Conservation (phyloP, 2,329 filamentous ascomycete species). For the Colletotrichum lupini region DNA sequence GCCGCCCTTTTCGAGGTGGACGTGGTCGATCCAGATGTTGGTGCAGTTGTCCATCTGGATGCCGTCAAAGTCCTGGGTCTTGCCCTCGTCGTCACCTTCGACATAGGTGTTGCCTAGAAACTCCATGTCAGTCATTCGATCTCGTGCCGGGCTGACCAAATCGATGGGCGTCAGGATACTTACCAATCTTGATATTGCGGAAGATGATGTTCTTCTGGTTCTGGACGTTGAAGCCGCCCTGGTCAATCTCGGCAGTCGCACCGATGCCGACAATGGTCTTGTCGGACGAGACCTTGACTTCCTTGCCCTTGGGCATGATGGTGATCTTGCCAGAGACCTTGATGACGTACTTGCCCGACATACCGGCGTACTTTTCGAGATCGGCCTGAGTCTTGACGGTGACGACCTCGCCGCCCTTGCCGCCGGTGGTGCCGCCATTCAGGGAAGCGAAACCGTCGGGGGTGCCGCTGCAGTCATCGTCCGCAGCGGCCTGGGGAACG, state of each 20-base stretch:
- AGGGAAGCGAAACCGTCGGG: constrained; percentile 40
- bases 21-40: constrained; percentile 44
- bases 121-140: not conserved
- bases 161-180: not conserved
- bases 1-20: constrained; percentile 38
- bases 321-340: constrained; percentile 40
- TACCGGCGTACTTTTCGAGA: constrained; percentile 38
- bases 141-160: not conserved
- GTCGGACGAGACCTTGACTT: constrained; percentile 37
- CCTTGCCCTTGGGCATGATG: constrained; percentile 38
- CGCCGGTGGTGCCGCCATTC: constrained; percentile 40
- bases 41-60: constrained; percentile 39
- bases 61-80: constrained; percentile 40
- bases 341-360: constrained; percentile 39
- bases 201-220: constrained; percentile 39
- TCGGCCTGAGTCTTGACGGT: constrained; percentile 37
- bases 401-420: constrained; percentile 38
- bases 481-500: not conserved
- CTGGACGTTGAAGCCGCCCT: constrained; percentile 39
- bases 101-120: constrained; percentile 22
- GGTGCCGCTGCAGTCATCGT: constrained; percentile 26
- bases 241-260: constrained; percentile 38
- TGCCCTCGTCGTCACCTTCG: constrained; percentile 37
- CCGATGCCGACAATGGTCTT: constrained; percentile 42
- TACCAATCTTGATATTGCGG: constrained; percentile 40